phyloP scores from a whole-genome alignment of 495 filamentous ascomycete species.

The Penicillium herquei region DNA sequence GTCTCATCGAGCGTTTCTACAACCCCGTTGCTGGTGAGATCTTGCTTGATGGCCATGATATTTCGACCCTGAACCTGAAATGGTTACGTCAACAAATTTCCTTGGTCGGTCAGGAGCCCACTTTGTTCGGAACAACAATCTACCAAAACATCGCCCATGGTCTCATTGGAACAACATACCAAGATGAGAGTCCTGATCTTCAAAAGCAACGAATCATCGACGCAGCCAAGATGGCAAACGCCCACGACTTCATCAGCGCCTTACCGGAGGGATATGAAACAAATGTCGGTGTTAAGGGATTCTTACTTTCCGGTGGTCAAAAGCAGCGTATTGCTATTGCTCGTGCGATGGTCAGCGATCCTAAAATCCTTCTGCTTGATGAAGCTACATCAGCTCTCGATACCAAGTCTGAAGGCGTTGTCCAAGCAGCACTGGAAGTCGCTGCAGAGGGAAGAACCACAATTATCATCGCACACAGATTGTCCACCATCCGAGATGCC shows the following conservation, averaged over 20 bases:
- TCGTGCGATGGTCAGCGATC: slow-evolving; percentile 82
- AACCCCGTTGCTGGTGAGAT: slow-evolving; percentile 41
- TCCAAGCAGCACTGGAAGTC: slow-evolving; percentile 83
- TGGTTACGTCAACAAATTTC: slow-evolving; percentile 54
- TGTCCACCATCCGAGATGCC: slow-evolving; percentile 86
- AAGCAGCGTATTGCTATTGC: slow-evolving; percentile 89
- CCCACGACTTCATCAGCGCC: slow-evolving; percentile 76
- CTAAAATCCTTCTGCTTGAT: slow-evolving; percentile 86
- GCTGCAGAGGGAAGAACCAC: slow-evolving; percentile 86
- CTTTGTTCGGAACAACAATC: slow-evolving; percentile 60
- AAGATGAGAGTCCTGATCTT: slow-evolving; percentile 59
- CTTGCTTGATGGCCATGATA: slow-evolving; percentile 49
- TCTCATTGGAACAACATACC: slow-evolving; percentile 42
- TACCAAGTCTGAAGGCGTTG: slow-evolving; percentile 86
- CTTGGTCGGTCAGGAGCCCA: slow-evolving; percentile 65
- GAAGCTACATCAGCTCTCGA: slow-evolving; percentile 90
- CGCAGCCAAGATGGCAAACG: slow-evolving; percentile 83
- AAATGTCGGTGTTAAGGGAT: slow-evolving; percentile 87
- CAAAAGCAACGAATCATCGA: slow-evolving; percentile 65
- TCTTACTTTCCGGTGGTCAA: slow-evolving; percentile 84
- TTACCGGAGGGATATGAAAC: slow-evolving; percentile 88
- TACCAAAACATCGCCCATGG: slow-evolving; percentile 66
- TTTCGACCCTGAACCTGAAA: slow-evolving; percentile 53
- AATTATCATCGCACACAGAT: slow-evolving; percentile 86
- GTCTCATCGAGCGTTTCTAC: slow-evolving; percentile 51